phyloP scores from a whole-genome alignment of 78 protist species.

The Protostelium mycophagum region DNA sequence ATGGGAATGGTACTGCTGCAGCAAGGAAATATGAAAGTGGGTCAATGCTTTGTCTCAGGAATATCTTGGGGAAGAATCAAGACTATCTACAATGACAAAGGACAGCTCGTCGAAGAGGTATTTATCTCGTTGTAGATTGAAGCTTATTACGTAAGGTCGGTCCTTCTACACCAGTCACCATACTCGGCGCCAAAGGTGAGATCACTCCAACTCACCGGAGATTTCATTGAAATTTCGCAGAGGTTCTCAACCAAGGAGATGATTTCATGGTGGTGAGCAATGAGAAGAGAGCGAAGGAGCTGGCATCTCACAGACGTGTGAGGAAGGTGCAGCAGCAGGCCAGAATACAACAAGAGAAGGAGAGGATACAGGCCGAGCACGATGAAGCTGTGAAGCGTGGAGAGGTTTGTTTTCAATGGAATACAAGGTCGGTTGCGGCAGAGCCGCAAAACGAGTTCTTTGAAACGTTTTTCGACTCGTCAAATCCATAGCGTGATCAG shows the following conservation, averaged over 20 bases:
- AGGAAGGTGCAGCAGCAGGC: not conserved
- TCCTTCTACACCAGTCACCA: conserved; percentile 42
- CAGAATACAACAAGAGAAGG: not conserved
- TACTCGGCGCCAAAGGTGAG: conserved; percentile 28
- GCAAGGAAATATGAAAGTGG: conserved; percentile 19
- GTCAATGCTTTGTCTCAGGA: conserved; percentile 48
- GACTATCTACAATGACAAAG: conserved; percentile 22
- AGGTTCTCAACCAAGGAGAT: conserved; percentile 7
- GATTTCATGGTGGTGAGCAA: conserved; percentile 7
- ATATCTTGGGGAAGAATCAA: conserved; percentile 26
- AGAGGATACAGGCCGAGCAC: not conserved
- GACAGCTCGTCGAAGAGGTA: not conserved
- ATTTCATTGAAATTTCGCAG: not conserved
- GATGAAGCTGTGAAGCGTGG: not conserved
- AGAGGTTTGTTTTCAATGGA: no score
- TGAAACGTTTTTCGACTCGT: no score
- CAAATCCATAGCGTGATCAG: no score
- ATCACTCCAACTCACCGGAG: not conserved
- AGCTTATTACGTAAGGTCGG: no score
- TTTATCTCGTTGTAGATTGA: no score
- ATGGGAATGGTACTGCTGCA: conserved; percentile 25
- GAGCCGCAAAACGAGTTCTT: no score
- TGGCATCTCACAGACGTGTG: not conserved
- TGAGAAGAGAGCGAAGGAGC: conserved; percentile 8
- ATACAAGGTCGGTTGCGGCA: no score